Base-by-base conservation (phyloP, 129 eudicot species). In the Lactuca saligna region DNA sequence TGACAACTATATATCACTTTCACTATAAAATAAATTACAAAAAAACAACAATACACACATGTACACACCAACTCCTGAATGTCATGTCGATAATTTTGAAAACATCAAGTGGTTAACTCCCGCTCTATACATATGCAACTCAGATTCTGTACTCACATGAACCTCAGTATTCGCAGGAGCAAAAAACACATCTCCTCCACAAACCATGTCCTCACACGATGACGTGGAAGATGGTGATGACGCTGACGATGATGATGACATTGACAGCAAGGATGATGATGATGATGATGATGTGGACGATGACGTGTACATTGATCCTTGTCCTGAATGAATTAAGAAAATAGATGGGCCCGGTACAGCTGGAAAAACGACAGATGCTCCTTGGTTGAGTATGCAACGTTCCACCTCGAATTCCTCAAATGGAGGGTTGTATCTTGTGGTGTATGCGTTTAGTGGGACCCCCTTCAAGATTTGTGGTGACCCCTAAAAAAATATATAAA, bases 371-470 rank as follows among this genome's bases (percentile, higher is more conserved):
- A 78, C 81, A 0, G 89, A 78, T 12, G 69, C 65, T 31, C 85
- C 86, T 54, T 75, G 72, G 25, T 79, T 69, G 12, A 93, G 80
- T 56, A 69, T 48, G 54, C 95, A 88, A 2, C 72, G 84, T 6
- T 91, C 98, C 34, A 91, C 90, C 85, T 91, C 97, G 60, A 91
- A 91, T 77, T 91, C 97, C 65, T 91, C 93, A 13, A 85, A 88
- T 32, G 95, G 96, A 71, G 97, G 97, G 34, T 34, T 80, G 82
- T 91, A 91, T 71, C 89, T 83, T 9, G 59, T 80, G 34, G 70
- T 85, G 32, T 80, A 78, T 29, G 76, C 54, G n/a, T 85, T 82
- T 50, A 84, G 15, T 1, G 72, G 68, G 4, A 76, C 82, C 8
- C 97, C 97, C 58, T 61, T 62, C 57, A 91, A 73, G 56, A 88